A percentile compares a stretch with the other conserved stretches of the same genome.
Evolutionary conservation across 805 yeast genomes (phyloP).

Genomic region (Schwanniomyces vanrijiae): DNA sequence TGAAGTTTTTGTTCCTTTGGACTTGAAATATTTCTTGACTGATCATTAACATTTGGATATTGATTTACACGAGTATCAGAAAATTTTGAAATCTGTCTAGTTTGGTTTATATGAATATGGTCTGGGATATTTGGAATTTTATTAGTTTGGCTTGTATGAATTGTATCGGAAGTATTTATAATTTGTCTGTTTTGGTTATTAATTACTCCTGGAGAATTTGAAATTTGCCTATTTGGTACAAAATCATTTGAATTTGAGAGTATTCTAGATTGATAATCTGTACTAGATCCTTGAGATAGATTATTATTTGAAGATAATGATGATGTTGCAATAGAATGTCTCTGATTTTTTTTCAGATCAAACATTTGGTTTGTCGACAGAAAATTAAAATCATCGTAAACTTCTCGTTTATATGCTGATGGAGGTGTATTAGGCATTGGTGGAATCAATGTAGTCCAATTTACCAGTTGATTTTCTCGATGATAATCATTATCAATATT

Average conservation of each 20-base stretch:
- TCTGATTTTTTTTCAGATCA: constrained; percentile 13
- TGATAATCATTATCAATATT: constrained; percentile 2
- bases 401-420: constrained; percentile 11
- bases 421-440: constrained; percentile 27
- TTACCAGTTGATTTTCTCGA: constrained; percentile 6
- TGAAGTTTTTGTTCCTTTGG: not conserved
- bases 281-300: not conserved
- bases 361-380: not conserved
- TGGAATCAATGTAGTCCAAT: constrained; percentile 36
- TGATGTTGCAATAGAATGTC: constrained; percentile 30
- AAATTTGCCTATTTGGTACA: not conserved
- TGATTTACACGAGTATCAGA: not conserved
- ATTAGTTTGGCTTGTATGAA: not conserved
- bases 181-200: not conserved
- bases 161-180: not conserved
- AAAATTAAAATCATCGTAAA: not conserved
- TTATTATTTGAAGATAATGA: constrained; percentile 12
- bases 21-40: not conserved
- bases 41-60: not conserved
- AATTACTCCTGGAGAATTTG: not conserved
- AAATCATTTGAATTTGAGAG: not conserved
- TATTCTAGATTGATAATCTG: not conserved
- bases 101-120: not conserved
- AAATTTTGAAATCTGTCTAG: not conserved
- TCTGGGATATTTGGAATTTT: not conserved